Evolutionary conservation across 805 yeast species (phyloP).

Genomic region (Hanseniaspora hatyaiensis): DNA sequence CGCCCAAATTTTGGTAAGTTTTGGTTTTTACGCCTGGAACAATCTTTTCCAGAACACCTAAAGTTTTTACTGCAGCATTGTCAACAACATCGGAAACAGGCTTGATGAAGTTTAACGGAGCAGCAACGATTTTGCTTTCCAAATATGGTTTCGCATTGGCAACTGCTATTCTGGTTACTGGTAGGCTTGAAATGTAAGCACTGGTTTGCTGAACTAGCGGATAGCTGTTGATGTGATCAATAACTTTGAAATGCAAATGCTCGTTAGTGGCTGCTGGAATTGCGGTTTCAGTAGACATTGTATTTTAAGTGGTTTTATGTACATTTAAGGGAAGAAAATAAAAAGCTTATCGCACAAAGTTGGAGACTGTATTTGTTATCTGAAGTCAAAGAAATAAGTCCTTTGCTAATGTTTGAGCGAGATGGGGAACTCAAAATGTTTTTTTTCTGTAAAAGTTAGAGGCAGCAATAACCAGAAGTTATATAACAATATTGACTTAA

Average conservation of each 20-base stretch:
- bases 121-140: slow-evolving; percentile 27
- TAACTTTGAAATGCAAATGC: slow-evolving; percentile 25
- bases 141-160: slow-evolving; percentile 29
- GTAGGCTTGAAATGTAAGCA: slow-evolving; percentile 28
- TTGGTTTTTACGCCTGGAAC: slow-evolving; percentile 51
- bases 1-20: slow-evolving; percentile 39
- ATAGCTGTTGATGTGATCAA: slow-evolving; percentile 36
- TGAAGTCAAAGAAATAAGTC: too few relatives aligned
- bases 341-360: background rate
- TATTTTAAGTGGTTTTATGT: background rate
- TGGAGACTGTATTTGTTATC: background rate
- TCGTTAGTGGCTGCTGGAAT: background rate
- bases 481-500: too few relatives aligned
- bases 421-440: too few relatives aligned
- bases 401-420: too few relatives aligned
- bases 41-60: slow-evolving; percentile 44
- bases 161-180: slow-evolving; percentile 30
- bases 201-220: slow-evolving; percentile 39
- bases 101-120: slow-evolving; percentile 25
- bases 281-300: slow-evolving; percentile 1
- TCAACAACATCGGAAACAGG: slow-evolving; percentile 42
- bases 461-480: too few relatives aligned
- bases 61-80: slow-evolving; percentile 42
- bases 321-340: too few relatives aligned
- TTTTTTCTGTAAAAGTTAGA: too few relatives aligned